These are phyloP conservation scores for Globisporangium sylvaticum DNA, from an alignment of 352 stramenopile species.

Conservation along the genomic window DNA sequence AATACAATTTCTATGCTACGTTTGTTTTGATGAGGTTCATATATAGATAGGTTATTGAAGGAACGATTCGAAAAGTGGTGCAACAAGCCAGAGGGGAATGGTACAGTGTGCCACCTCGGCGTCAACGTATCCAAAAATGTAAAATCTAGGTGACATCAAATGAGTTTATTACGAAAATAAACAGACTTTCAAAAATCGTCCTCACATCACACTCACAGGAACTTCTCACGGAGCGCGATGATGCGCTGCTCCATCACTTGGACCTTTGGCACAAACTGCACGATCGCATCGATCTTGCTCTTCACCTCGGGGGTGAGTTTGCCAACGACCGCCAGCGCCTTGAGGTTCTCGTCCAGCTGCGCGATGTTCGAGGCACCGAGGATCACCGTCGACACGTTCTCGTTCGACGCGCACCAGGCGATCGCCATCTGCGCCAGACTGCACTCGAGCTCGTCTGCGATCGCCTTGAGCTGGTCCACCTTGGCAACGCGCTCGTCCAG, in stretches of 20 bases:
- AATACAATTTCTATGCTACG: background rate
- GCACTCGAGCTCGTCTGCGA: slow-evolving; percentile 16
- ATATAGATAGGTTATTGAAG: background rate
- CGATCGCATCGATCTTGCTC: slow-evolving; percentile 4
- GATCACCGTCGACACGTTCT: slow-evolving; percentile 33
- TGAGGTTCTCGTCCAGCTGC: slow-evolving; percentile 57
- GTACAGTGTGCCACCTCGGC: too few relatives aligned
- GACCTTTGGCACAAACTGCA: background rate
- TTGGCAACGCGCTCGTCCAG: slow-evolving; percentile 13
- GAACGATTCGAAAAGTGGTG: background rate
- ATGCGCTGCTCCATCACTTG: background rate
- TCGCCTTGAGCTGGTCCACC: slow-evolving; percentile 18
- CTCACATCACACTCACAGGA: background rate
- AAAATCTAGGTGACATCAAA: background rate
- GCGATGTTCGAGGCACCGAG: slow-evolving; percentile 30
- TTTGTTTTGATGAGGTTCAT: background rate
- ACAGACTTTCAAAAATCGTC: background rate
- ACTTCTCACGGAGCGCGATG: slow-evolving; percentile 3
- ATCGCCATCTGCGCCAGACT: slow-evolving; percentile 29
- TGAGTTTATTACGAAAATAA: background rate
- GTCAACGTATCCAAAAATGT: background rate
- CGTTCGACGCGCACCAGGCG: slow-evolving; percentile 36
- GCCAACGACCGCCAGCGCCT: slow-evolving; percentile 28
- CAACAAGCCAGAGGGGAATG: background rate
- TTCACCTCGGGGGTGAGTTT: slow-evolving; percentile 40